These are phyloP conservation scores for Yamadazyma philogaea DNA, from an alignment of 805 yeast genomes.

Conservation along the genomic window DNA sequence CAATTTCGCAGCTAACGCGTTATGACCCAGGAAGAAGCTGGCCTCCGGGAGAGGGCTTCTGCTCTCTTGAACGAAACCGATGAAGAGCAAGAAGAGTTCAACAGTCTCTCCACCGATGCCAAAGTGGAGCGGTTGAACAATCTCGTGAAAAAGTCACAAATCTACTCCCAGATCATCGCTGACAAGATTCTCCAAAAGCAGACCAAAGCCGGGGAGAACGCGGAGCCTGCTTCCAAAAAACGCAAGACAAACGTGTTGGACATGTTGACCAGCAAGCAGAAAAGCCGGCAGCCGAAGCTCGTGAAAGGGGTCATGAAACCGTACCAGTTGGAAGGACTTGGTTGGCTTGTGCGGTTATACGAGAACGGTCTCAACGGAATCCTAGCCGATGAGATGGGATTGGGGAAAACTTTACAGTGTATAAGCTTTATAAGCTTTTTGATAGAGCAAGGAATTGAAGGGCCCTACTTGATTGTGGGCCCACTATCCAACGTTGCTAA, in stretches of 20 bases:
- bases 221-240: conserved; percentile 15
- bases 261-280: conserved; percentile 7
- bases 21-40: conserved; percentile 6
- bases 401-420: conserved; percentile 90
- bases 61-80: conserved; percentile 1
- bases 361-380: conserved; percentile 95
- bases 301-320: conserved; percentile 56
- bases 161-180: conserved; percentile 82
- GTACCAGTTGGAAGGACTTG: conserved; percentile 86
- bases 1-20: conserved; percentile 4
- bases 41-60: background rate
- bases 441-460: conserved; percentile 71
- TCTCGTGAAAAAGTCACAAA: conserved; percentile 81
- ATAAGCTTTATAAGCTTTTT: conserved; percentile 74
- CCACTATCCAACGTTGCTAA: conserved; percentile 84
- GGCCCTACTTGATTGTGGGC: conserved; percentile 76
- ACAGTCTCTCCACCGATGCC: conserved; percentile 47
- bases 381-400: conserved; percentile 96
- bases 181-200: conserved; percentile 54
- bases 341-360: conserved; percentile 84
- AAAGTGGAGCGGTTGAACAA: conserved; percentile 67
- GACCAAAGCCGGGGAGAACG: conserved; percentile 9
- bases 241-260: conserved; percentile 6
- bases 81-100: conserved; percentile 32
- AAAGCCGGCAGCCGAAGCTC: conserved; percentile 27